Conservation (phyloP, 208 protist species). For the Acanthamoeba lenticulata region DNA sequence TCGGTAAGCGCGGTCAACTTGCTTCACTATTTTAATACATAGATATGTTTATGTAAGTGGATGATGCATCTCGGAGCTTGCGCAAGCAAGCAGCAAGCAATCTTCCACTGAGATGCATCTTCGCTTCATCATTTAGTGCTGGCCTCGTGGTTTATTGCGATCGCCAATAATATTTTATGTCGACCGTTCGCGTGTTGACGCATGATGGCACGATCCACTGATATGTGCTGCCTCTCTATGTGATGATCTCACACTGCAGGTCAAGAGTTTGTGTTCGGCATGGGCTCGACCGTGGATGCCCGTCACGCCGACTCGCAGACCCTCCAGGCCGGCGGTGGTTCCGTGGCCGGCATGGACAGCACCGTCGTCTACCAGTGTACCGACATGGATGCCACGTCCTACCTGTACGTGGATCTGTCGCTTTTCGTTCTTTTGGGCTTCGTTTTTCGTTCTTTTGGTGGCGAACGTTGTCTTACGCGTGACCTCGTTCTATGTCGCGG, state of each 20-base stretch:
- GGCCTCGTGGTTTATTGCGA: too few relatives aligned
- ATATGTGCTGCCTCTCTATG: not conserved
- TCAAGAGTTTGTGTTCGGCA: slow-evolving; percentile 63
- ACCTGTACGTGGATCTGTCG: not conserved
- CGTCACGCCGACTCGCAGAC: slow-evolving; percentile 20
- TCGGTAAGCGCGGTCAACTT: not conserved
- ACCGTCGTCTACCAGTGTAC: slow-evolving; percentile 63
- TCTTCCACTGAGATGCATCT: too few relatives aligned
- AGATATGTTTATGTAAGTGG: too few relatives aligned
- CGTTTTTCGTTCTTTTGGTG: not conserved
- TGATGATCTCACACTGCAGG: not conserved
- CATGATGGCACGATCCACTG: not conserved
- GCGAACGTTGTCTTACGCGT: not conserved
- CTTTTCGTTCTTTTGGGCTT: not conserved
- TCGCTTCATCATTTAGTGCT: not conserved
- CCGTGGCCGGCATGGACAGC: slow-evolving; percentile 22
- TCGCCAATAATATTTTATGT: too few relatives aligned
- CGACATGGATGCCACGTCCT: slow-evolving; percentile 65
- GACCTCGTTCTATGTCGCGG: not conserved
- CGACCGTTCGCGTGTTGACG: too few relatives aligned
- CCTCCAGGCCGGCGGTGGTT: slow-evolving; percentile 69
- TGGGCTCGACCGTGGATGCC: slow-evolving; percentile 60
- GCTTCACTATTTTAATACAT: too few relatives aligned
- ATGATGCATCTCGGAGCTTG: too few relatives aligned
- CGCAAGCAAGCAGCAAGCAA: too few relatives aligned